A percentile compares a stretch with the other conserved stretches of the same genome.
Evolutionary conservation across 306 rosid species (phyloP).

Genomic region (Parietaria judaica): DNA sequence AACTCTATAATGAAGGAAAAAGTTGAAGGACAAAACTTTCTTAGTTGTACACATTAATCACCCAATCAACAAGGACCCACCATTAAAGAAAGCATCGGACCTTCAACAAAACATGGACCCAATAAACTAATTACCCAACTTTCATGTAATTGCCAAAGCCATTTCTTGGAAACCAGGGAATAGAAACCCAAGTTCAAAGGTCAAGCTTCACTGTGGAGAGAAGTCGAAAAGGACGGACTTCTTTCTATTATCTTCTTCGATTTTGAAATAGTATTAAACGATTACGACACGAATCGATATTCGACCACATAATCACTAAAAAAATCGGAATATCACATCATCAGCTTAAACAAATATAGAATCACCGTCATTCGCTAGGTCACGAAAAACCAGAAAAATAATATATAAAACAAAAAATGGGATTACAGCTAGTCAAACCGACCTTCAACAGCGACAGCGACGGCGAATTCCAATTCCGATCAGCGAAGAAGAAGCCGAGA

Average conservation of each 20-base stretch:
- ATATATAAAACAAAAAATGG: conserved; percentile 29
- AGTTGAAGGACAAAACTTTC: conserved; percentile 3
- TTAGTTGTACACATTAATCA: conserved; percentile 36
- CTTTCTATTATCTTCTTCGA: conserved; percentile 12
- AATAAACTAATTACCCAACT: conserved; percentile 14
- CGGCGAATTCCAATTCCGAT: too few species aligned
- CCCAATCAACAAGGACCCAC: conserved; percentile 47
- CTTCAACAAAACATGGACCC: conserved; percentile 48
- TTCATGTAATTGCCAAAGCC: neutral
- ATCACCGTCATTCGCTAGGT: conserved; percentile 20
- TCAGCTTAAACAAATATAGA: conserved; percentile 49
- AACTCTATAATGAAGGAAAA: conserved; percentile 10
- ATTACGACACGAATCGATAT: conserved; percentile 29
- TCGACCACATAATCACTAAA: conserved; percentile 22
- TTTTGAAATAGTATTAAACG: conserved; percentile 22
- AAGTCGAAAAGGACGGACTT: conserved; percentile 17
- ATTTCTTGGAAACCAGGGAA: neutral
- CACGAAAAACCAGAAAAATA: conserved; percentile 26
- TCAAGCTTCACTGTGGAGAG: conserved; percentile 15
- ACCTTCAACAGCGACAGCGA: too few species aligned
- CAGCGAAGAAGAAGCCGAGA: neutral
- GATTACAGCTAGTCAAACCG: conserved; percentile 18
- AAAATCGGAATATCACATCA: conserved; percentile 52
- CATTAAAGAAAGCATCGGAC: conserved; percentile 26
- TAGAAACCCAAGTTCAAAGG: conserved; percentile 7